Percentiles rank a stretch among this genome's conserved stretches.
These are phyloP conservation scores for Corylus avellana DNA, from an alignment of 306 rosid genomes.

Conservation along the genomic window DNA sequence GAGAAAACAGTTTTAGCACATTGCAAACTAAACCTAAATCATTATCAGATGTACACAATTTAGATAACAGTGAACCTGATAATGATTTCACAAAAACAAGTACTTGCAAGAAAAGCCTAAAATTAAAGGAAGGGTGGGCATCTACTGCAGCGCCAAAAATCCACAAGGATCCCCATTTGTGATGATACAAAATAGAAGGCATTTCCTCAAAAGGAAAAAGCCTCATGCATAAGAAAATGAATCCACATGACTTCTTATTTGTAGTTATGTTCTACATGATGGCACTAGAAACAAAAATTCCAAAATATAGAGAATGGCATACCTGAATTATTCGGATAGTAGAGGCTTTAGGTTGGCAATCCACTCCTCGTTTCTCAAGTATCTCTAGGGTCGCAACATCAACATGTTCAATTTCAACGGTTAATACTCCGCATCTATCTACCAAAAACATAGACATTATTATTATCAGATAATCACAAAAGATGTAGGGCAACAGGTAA, in stretches of 20 bases:
- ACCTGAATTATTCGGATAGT: conserved; percentile 85
- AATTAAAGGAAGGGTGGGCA: neutral
- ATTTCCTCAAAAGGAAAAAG: conserved; percentile 5
- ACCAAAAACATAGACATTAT: conserved; percentile 23
- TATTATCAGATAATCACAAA: neutral
- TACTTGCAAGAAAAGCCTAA: neutral
- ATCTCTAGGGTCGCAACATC: conserved; percentile 80
- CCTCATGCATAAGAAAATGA: neutral
- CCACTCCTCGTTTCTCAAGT: conserved; percentile 90
- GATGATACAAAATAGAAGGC: neutral
- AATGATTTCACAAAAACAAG: too few species aligned
- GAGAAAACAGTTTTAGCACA: neutral
- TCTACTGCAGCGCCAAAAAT: neutral
- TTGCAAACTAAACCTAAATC: neutral
- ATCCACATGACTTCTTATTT: neutral
- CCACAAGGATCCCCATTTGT: neutral
- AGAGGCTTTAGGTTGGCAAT: conserved; percentile 89
- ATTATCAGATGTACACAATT: too few species aligned
- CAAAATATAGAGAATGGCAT: neutral
- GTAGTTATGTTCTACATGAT: neutral
- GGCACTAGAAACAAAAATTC: neutral
- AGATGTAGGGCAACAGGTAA: neutral
- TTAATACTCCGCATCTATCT: conserved; percentile 78
- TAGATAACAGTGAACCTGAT: too few species aligned
- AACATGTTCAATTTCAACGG: conserved; percentile 90